A percentile compares a stretch with the other conserved stretches of the same genome.
Evolutionary conservation across 495 filamentous ascomycete genomes (phyloP).

Genomic region (Viridothelium virens): DNA sequence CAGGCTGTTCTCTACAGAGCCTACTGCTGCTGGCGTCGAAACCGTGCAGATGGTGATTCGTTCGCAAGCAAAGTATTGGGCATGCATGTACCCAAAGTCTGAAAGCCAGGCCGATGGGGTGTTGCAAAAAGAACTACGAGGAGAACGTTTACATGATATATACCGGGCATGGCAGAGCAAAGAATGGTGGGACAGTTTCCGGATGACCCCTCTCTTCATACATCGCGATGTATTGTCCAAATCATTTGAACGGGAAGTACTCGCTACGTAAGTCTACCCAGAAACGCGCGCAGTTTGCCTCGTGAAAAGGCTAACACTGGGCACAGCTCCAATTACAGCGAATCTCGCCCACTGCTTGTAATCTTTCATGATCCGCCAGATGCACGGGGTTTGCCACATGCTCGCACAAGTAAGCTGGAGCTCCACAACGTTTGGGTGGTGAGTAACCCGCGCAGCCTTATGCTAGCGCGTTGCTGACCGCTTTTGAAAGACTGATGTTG

Average conservation of each 20-base stretch:
- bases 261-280: slow-evolving; percentile 58
- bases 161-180: slow-evolving; percentile 66
- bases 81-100: slow-evolving; percentile 50
- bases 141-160: slow-evolving; percentile 58
- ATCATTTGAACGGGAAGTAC: slow-evolving; percentile 80
- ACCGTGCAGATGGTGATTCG: slow-evolving; percentile 48
- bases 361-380: slow-evolving; percentile 70
- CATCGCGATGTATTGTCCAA: slow-evolving; percentile 60
- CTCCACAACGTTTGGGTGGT: slow-evolving; percentile 82
- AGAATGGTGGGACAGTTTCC: slow-evolving; percentile 57
- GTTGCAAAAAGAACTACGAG: slow-evolving; percentile 29
- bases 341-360: slow-evolving; percentile 54
- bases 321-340: slow-evolving; percentile 46
- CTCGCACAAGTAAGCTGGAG: slow-evolving; percentile 60
- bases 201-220: slow-evolving; percentile 68
- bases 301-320: slow-evolving; percentile 6
- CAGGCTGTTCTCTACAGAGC: slow-evolving; percentile 46
- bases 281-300: background rate
- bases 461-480: slow-evolving; percentile 41
- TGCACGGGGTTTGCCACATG: slow-evolving; percentile 58
- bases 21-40: slow-evolving; percentile 41
- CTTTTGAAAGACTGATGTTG: slow-evolving; percentile 59
- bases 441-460: slow-evolving; percentile 36
- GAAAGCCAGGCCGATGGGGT: slow-evolving; percentile 23
- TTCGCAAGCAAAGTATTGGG: slow-evolving; percentile 53